These are phyloP conservation scores for Agastache rugosa DNA, from an alignment of 257 asterid species.

Conservation along the genomic window DNA sequence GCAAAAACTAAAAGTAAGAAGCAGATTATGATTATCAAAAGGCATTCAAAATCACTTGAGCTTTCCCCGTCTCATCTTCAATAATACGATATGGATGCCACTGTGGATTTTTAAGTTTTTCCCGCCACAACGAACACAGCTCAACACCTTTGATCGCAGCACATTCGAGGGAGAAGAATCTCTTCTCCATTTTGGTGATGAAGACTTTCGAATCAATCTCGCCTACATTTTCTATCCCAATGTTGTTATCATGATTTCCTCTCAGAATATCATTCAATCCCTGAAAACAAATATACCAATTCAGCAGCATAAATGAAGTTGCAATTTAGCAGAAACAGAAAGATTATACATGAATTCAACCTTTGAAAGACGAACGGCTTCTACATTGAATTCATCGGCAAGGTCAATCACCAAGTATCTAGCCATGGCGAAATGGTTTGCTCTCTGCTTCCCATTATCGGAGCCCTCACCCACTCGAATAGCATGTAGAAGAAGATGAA, in stretches of 20 bases:
- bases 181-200: conserved; percentile 47
- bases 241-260: conserved; percentile 44
- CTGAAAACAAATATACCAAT: conserved; percentile 36
- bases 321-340: no score
- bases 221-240: conserved; percentile 74
- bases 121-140: conserved; percentile 70
- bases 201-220: conserved; percentile 65
- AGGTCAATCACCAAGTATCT: conserved; percentile 13
- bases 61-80: conserved; percentile 35
- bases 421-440: conserved; percentile 13
- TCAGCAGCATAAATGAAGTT: not conserved
- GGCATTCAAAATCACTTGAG: conserved; percentile 41
- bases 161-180: conserved; percentile 41
- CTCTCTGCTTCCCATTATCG: not conserved
- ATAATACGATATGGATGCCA: conserved; percentile 69
- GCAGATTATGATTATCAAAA: no score
- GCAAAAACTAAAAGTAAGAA: no score
- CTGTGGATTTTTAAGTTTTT: conserved; percentile 44
- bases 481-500: conserved; percentile 23
- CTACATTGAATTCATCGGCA: not conserved
- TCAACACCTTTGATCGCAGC: conserved; percentile 54
- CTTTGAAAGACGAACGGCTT: not conserved
- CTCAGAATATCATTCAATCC: conserved; percentile 48
- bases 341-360: no score
- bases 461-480: not conserved